Conservation (phyloP, 2,329 filamentous ascomycete genomes). For the Apiospora kogelbergensis region DNA sequence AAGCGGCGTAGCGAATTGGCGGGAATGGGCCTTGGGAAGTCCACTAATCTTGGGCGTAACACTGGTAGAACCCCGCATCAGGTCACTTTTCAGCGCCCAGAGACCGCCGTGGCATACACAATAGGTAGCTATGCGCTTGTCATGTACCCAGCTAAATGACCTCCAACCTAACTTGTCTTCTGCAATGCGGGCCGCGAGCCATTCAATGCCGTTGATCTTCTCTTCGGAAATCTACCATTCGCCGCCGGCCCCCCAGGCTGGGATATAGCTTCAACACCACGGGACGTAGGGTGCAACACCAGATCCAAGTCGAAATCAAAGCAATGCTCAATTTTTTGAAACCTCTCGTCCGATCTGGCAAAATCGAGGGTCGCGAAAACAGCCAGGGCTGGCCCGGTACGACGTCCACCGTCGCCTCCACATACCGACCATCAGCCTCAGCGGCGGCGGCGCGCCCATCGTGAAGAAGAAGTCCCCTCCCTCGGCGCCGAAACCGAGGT, state of each 20-base stretch:
- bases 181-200: not conserved
- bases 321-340: not conserved
- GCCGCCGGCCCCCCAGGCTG: no score
- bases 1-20: not conserved
- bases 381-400: not conserved
- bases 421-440: no score
- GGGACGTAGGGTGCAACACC: not conserved
- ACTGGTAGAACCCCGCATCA: not conserved
- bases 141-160: not conserved
- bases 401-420: no score
- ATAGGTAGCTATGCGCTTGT: not conserved
- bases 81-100: not conserved
- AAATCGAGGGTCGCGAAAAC: not conserved
- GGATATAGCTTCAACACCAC: not conserved
- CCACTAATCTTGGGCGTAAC: not conserved
- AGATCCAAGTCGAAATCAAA: not conserved
- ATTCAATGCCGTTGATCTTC: not conserved
- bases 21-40: not conserved
- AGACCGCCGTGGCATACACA: not conserved
- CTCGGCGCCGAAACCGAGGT: no score
- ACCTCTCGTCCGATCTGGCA: not conserved
- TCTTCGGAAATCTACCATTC: not conserved
- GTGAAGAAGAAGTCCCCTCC: no score
- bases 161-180: not conserved
- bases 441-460: no score